Base-by-base conservation (phyloP, 306 rosid genomes). In the Sindora glabra region DNA sequence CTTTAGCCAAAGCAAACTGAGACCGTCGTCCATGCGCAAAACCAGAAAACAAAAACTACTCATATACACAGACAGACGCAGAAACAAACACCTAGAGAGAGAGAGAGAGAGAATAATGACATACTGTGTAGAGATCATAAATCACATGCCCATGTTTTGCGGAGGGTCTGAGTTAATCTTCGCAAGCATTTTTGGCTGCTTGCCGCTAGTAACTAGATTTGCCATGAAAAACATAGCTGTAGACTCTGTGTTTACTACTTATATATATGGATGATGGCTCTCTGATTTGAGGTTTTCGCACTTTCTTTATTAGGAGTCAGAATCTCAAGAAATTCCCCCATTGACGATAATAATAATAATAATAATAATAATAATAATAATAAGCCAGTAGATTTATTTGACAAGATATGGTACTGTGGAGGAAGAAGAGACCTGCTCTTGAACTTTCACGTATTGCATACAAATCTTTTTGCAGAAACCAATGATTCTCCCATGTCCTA, bases 81-180 rank as follows among this genome's bases (percentile, higher is more conserved):
- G 15, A n/a, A n/a, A n/a, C n/a, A n/a, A n/a, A n/a, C n/a, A n/a
- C n/a, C 26, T 17, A 30, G 16, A 38, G n/a, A 65, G 47, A 41
- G 42, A 55, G 13, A 27, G 41, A 62, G 49, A 24, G 42, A 41
- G 72, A 69, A 44, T 68, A 64, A 74, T 76, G 76, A 70, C 70
- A 78, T 71, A 74, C 62, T 58, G 72, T 60, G 69, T 66, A 47
- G 64, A 60, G 66, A 62, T 78, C 41, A 58, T 44, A 59, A 77
- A 64, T 83, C 95, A 78, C 85, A 75, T 80, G 95, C 65, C 72
- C 81, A 68, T 73, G 87, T 83, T 80, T 82, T 67, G 74, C 72
- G 90, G 84, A 80, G 68, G 8, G 14, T 34, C 15, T 19, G 7
- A 10, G 68, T 44, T 49, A 60, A 64, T 55, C 8, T 51, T 49